phyloP scores from a whole-genome alignment of 768 basidiomycete species.

The Mycena alexandri region DNA sequence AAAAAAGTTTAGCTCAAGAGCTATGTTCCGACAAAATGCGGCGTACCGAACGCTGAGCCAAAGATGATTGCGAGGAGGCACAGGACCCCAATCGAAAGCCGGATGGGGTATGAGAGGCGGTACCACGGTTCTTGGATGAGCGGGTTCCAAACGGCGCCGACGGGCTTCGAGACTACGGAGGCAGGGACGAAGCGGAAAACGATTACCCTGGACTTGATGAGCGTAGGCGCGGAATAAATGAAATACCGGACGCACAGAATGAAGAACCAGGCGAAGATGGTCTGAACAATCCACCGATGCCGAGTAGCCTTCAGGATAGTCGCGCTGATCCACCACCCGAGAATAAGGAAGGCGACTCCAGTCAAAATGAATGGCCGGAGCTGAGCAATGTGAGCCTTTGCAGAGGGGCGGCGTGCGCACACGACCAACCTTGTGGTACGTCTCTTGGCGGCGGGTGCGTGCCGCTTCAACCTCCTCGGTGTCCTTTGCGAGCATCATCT shows the following conservation, averaged over 20 bases:
- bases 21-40: background rate
- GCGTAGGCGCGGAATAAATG: background rate
- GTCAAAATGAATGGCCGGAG: slow-evolving; percentile 62
- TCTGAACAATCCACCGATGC: slow-evolving; percentile 87
- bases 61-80: slow-evolving; percentile 83
- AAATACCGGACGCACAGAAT: slow-evolving; percentile 63
- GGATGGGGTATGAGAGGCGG: slow-evolving; percentile 53
- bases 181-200: slow-evolving; percentile 89
- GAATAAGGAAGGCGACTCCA: slow-evolving; percentile 69
- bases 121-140: slow-evolving; percentile 77
- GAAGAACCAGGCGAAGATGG: slow-evolving; percentile 87
- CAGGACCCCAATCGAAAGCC: slow-evolving; percentile 80
- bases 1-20: background rate
- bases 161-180: slow-evolving; percentile 75
- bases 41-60: slow-evolving; percentile 83
- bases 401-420: background rate
- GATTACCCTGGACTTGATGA: slow-evolving; percentile 64
- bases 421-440: slow-evolving; percentile 40
- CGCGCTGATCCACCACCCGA: slow-evolving; percentile 90
- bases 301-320: slow-evolving; percentile 77
- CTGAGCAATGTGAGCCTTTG: background rate
- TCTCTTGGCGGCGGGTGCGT: slow-evolving; percentile 20
- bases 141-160: slow-evolving; percentile 78
- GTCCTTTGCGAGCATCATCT: slow-evolving; percentile 41
- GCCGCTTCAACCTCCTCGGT: slow-evolving; percentile 39